These are phyloP conservation scores for Maudiozyma pseudohumilis DNA, from an alignment of 805 yeast species.

Conservation along the genomic window DNA sequence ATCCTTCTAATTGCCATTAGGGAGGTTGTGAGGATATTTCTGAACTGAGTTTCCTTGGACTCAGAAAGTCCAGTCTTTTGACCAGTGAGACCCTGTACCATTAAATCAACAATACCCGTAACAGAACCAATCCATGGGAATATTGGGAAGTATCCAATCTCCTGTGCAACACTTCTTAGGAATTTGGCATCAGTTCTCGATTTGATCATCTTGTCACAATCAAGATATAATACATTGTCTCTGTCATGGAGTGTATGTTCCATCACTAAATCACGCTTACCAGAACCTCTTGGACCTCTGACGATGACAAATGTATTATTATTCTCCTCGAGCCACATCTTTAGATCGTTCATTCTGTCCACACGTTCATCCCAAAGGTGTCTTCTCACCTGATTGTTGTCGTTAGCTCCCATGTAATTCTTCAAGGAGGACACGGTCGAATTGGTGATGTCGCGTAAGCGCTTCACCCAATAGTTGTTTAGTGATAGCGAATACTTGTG, in stretches of 20 bases:
- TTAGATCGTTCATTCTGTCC: conserved; percentile 57
- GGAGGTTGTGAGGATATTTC: conserved; percentile 66
- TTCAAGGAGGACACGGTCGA: conserved; percentile 32
- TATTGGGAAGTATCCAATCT: conserved; percentile 85
- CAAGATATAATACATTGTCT: conserved; percentile 54
- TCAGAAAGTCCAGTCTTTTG: conserved; percentile 88
- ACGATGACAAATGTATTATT: conserved; percentile 84
- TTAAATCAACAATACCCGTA: conserved; percentile 71
- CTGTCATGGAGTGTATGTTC: conserved; percentile 55
- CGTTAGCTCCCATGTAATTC: conserved; percentile 28
- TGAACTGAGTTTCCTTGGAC: conserved; percentile 68
- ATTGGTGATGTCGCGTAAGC: conserved; percentile 30
- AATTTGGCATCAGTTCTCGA: conserved; percentile 65
- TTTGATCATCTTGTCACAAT: conserved; percentile 69
- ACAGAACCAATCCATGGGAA: conserved; percentile 86
- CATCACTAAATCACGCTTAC: conserved; percentile 71
- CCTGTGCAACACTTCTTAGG: conserved; percentile 56
- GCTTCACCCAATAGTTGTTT: conserved; percentile 32
- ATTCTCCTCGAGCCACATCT: conserved; percentile 77
- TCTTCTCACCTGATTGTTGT: conserved; percentile 17
- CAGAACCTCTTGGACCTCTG: conserved; percentile 93
- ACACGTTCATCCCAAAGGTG: conserved; percentile 62
- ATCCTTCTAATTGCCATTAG: conserved; percentile 65
- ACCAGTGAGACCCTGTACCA: conserved; percentile 84
- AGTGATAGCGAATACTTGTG: conserved; percentile 44